These are phyloP conservation scores for Pythium phragmiticola DNA, from an alignment of 352 stramenopile species.

Conservation along the genomic window DNA sequence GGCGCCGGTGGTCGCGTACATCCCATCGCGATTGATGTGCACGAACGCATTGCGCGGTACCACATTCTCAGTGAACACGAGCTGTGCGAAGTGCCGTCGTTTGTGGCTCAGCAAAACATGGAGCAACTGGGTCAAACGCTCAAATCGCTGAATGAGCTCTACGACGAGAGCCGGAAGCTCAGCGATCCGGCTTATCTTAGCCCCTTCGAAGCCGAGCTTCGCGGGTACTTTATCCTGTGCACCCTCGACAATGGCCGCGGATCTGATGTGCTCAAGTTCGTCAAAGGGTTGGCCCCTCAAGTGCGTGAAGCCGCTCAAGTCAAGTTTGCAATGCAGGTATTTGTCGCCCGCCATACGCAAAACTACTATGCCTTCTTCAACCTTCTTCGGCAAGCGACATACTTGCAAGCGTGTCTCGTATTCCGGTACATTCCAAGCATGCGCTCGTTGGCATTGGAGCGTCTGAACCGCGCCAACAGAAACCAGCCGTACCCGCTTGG, in stretches of 20 bases:
- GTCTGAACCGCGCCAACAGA: constrained; percentile 78
- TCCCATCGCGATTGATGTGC: constrained; percentile 90
- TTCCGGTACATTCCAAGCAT: constrained; percentile 82
- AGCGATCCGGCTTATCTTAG: constrained; percentile 57
- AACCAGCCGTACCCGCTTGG: constrained; percentile 66
- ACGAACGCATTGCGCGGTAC: constrained; percentile 95
- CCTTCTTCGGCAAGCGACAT: constrained; percentile 69
- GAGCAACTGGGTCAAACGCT: constrained; percentile 87
- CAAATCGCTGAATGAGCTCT: constrained; percentile 86
- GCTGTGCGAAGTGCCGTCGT: constrained; percentile 79
- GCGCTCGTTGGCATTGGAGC: constrained; percentile 65
- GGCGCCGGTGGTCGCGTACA: constrained; percentile 90
- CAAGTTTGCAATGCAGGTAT: constrained; percentile 86
- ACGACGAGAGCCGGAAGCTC: constrained; percentile 79
- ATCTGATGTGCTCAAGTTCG: constrained; percentile 85
- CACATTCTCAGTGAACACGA: constrained; percentile 95
- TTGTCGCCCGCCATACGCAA: constrained; percentile 81
- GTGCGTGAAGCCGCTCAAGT: constrained; percentile 72
- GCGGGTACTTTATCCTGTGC: constrained; percentile 85
- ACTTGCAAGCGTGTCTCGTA: constrained; percentile 80
- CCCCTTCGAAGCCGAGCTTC: constrained; percentile 84
- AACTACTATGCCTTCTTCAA: constrained; percentile 86
- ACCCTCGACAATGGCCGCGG: constrained; percentile 82
- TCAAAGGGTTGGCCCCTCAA: constrained; percentile 60
- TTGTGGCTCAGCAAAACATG: constrained; percentile 89